Conservation (phyloP, 768 basidiomycete genomes). For the Hirschioporus abietinus region DNA sequence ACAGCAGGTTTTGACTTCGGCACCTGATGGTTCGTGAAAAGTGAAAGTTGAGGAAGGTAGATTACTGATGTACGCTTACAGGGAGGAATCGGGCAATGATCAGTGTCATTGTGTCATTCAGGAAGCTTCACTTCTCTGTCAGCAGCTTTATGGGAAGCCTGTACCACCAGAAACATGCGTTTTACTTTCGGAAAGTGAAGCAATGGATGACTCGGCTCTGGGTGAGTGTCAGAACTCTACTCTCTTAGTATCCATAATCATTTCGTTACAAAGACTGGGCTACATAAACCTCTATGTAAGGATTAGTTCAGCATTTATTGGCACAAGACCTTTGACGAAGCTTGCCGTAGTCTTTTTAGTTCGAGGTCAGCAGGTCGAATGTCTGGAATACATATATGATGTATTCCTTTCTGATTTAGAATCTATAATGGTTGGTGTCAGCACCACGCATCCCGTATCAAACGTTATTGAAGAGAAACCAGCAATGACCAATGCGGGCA, state of each 20-base stretch:
- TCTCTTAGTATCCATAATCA: no score
- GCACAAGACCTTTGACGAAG: no score
- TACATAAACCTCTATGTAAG: neutral
- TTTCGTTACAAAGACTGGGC: neutral
- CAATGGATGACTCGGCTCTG: neutral
- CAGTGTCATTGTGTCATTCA: neutral
- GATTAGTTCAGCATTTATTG: no score
- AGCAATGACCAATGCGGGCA: neutral
- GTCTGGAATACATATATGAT: no score
- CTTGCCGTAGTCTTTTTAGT: no score
- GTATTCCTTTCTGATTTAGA: no score
- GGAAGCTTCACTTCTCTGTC: neutral
- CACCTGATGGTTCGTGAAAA: no score
- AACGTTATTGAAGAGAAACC: neutral
- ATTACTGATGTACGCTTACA: neutral
- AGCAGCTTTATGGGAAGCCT: neutral
- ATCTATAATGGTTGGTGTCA: neutral
- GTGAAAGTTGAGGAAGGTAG: neutral
- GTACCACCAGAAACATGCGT: neutral
- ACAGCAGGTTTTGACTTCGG: no score
- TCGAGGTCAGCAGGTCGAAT: no score
- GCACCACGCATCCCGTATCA: no score
- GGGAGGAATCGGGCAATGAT: neutral
- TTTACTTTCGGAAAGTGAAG: neutral
- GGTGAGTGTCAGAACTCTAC: no score